Conservation (phyloP, 2,329 filamentous ascomycete genomes). For the Beauveria sp. region DNA sequence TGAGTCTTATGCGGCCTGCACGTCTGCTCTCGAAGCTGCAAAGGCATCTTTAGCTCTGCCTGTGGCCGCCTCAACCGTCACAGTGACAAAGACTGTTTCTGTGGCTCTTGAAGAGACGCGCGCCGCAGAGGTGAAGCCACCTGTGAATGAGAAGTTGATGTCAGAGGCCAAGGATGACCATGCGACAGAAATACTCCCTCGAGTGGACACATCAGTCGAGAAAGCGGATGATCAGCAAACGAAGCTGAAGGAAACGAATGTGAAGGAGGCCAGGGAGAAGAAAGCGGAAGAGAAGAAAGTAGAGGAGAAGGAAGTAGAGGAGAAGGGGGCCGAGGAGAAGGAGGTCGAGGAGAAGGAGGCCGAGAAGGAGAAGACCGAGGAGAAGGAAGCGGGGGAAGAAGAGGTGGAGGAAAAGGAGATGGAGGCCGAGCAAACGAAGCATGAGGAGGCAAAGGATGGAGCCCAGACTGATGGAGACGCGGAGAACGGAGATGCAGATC, state of each 20-base stretch:
- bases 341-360: too few species aligned
- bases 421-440: too few species aligned
- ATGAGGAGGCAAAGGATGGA: background rate
- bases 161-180: slow-evolving; percentile 12
- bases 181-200: background rate
- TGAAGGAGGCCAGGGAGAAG: background rate
- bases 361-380: too few species aligned
- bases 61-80: slow-evolving; percentile 20
- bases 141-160: slow-evolving; percentile 3
- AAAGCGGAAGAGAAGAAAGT: background rate
- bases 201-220: slow-evolving; percentile 7
- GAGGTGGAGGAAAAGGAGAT: background rate
- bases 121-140: background rate
- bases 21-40: slow-evolving; percentile 16
- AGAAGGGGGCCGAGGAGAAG: too few species aligned
- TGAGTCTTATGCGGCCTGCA: slow-evolving; percentile 19
- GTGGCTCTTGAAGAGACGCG: slow-evolving; percentile 14
- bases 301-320: background rate
- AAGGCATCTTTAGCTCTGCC: slow-evolving; percentile 4
- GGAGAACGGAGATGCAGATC: background rate
- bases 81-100: slow-evolving; percentile 24
- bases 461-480: background rate
- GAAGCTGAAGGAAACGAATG: background rate
- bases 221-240: background rate
- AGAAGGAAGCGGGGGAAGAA: too few species aligned